Percentiles rank a stretch among this genome's conserved stretches.
Evolutionary conservation across 208 protist species (phyloP).

Genomic region (Leishmania arabica): DNA sequence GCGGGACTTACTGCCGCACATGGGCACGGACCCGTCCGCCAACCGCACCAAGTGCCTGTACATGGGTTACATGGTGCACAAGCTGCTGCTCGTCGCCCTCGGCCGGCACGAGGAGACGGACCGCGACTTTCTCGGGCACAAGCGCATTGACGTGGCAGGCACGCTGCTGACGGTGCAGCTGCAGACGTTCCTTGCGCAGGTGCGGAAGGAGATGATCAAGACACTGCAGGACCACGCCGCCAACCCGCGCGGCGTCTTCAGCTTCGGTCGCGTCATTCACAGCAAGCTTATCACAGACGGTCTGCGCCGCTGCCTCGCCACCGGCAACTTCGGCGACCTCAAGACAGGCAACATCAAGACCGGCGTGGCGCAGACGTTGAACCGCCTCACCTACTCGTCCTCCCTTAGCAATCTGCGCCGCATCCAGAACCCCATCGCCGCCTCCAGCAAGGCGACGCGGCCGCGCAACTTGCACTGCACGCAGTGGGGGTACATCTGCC

Average conservation of each 20-base stretch:
- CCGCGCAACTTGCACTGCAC: constrained; percentile 96
- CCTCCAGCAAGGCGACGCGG: constrained; percentile 99
- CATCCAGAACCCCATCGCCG: constrained; percentile 98
- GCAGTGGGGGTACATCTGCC: constrained; percentile 99
- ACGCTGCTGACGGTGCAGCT: constrained; percentile 94
- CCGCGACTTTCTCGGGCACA: constrained; percentile 99
- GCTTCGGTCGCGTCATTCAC: constrained; percentile 91
- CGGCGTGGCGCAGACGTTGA: constrained; percentile 96
- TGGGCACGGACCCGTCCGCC: constrained; percentile 79
- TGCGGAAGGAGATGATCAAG: constrained; percentile 98
- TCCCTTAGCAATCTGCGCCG: constrained; percentile 98
- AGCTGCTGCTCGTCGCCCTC: constrained; percentile 94
- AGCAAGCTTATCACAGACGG: constrained; percentile 96
- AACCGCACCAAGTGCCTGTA: constrained; percentile 97
- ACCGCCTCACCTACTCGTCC: constrained; percentile 97
- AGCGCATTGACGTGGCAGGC: constrained; percentile 97
- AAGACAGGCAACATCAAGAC: constrained; percentile 98
- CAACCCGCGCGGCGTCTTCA: constrained; percentile 54
- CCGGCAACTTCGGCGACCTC: constrained; percentile 98
- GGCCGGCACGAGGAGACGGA: constrained; percentile 95
- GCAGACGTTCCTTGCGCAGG: constrained; percentile 97
- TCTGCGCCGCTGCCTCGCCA: constrained; percentile 97
- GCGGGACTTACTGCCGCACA: constrained; percentile 87
- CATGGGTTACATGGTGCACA: constrained; percentile 97
- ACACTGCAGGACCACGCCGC: constrained; percentile 76